Conservation (phyloP, 148 eudicot species). For the Tetragonia tetragonoides region DNA sequence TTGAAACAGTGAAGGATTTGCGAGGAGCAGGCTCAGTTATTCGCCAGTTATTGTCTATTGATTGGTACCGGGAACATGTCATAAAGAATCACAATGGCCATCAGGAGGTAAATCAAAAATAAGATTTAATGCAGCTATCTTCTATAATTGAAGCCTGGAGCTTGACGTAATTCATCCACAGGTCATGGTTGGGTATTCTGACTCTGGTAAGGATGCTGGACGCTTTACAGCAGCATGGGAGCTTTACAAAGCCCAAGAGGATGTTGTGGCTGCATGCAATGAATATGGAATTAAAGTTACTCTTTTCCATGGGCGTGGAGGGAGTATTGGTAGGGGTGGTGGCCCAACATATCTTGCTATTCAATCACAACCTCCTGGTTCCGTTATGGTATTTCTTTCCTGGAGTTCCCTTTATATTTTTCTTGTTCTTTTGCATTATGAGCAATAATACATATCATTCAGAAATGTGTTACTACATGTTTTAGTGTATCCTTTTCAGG, state of each 20-base stretch:
- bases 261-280: constrained; percentile 86
- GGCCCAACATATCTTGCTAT: constrained; percentile 94
- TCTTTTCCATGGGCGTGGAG: constrained; percentile 92
- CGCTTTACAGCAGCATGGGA: constrained; percentile 96
- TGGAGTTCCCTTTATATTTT: neutral
- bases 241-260: constrained; percentile 92
- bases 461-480: neutral
- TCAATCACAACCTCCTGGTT: constrained; percentile 95
- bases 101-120: constrained; percentile 57
- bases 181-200: constrained; percentile 98
- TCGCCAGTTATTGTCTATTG: constrained; percentile 68
- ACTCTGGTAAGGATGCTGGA: constrained; percentile 95
- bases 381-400: constrained; percentile 61
- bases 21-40: constrained; percentile 88
- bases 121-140: neutral
- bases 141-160: constrained; percentile 11
- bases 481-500: neutral
- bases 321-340: constrained; percentile 92
- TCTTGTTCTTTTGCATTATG: neutral
- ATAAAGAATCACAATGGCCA: constrained; percentile 78
- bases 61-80: constrained; percentile 83
- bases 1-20: constrained; percentile 89
- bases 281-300: constrained; percentile 77
- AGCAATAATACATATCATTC: neutral
- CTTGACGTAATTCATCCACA: constrained; percentile 30